phyloP scores from a whole-genome alignment of 1,139 yeast genomes.

The Hyphopichia buzzinii region DNA sequence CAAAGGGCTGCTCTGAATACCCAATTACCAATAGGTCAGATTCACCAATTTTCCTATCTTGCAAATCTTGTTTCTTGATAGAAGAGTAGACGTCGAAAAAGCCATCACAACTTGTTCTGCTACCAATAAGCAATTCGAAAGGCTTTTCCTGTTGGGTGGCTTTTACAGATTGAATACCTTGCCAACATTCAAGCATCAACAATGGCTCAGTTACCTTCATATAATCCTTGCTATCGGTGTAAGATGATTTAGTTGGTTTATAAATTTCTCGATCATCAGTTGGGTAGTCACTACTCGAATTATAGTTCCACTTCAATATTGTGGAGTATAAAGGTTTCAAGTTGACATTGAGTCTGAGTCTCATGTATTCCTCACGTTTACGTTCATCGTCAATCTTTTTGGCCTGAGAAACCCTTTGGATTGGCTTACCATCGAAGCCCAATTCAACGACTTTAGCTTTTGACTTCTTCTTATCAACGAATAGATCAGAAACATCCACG shows the following conservation, averaged over 20 bases:
- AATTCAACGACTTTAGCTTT: slow-evolving; percentile 37
- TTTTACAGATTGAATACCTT: slow-evolving; percentile 73
- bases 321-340: slow-evolving; percentile 70
- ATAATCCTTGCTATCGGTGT: slow-evolving; percentile 61
- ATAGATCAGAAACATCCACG: slow-evolving; percentile 42
- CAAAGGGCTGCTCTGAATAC: slow-evolving; percentile 27
- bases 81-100: slow-evolving; percentile 90
- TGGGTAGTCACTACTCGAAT: slow-evolving; percentile 57
- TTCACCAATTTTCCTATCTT: slow-evolving; percentile 61
- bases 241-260: slow-evolving; percentile 41
- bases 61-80: slow-evolving; percentile 49
- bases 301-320: slow-evolving; percentile 78
- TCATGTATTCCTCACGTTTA: slow-evolving; percentile 73
- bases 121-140: slow-evolving; percentile 69
- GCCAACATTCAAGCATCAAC: slow-evolving; percentile 90
- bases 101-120: slow-evolving; percentile 78
- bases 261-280: slow-evolving; percentile 40
- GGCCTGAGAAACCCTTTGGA: slow-evolving; percentile 16
- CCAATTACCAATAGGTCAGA: slow-evolving; percentile 76
- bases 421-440: slow-evolving; percentile 37
- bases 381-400: slow-evolving; percentile 41
- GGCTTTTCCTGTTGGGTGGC: slow-evolving; percentile 63
- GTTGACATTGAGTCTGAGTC: slow-evolving; percentile 75
- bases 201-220: slow-evolving; percentile 71
- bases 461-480: slow-evolving; percentile 34